A percentile compares a stretch with the other conserved stretches of the same genome.
phyloP scores from a whole-genome alignment of 371 early-diverging fungal species.

The Actinomortierella wolfii region DNA sequence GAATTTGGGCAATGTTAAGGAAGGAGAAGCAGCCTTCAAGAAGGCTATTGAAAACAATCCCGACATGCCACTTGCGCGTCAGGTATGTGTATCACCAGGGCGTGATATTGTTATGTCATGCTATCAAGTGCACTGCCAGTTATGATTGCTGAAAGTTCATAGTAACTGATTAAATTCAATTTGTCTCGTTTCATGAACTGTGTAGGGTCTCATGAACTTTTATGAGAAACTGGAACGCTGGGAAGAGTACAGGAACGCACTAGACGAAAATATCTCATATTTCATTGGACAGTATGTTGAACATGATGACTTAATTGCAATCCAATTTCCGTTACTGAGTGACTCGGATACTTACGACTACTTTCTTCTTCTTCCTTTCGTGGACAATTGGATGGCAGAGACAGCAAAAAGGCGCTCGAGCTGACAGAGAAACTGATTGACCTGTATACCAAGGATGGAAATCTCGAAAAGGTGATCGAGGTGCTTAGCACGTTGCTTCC shows the following conservation, averaged over 20 bases:
- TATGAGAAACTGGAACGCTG: conserved; percentile 61
- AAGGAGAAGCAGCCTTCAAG: conserved; percentile 70
- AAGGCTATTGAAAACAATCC: conserved; percentile 68
- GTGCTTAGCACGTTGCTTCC: conserved; percentile 60
- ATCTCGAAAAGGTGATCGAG: conserved; percentile 50
- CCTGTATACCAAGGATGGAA: conserved; percentile 50
- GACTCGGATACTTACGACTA: background rate
- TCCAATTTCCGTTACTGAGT: background rate
- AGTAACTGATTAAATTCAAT: too few relatives aligned
- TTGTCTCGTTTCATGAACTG: too few relatives aligned
- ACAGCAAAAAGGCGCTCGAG: conserved; percentile 64
- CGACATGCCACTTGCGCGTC: conserved; percentile 74
- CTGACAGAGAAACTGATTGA: conserved; percentile 60
- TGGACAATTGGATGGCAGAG: conserved; percentile 33
- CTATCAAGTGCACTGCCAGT: too few relatives aligned
- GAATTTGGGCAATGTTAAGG: conserved; percentile 65
- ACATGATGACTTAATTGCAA: background rate
- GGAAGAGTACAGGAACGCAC: conserved; percentile 23
- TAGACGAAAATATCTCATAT: conserved; percentile 51
- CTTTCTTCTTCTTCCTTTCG: background rate
- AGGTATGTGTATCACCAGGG: conserved; percentile 61
- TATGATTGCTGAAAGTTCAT: too few relatives aligned
- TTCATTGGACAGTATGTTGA: conserved; percentile 45
- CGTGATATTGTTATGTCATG: too few relatives aligned
- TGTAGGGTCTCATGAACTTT: conserved; percentile 58